phyloP scores from a whole-genome alignment of 2,329 filamentous ascomycete genomes.

The Beauveria asiatica region DNA sequence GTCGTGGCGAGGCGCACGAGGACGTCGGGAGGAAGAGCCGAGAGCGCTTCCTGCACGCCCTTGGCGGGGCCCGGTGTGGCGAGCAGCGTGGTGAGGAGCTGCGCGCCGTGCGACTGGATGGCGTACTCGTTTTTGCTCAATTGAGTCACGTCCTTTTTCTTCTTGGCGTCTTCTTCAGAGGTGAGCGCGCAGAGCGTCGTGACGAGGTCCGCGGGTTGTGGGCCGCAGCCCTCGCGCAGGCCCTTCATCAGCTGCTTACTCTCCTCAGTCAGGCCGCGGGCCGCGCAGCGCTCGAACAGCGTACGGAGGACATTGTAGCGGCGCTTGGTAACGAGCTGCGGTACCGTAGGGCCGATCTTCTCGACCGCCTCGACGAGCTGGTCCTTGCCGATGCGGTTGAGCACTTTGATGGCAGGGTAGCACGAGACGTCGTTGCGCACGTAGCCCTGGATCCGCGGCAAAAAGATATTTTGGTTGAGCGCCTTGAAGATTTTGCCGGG shows the following conservation, averaged over 20 bases:
- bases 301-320: conserved; percentile 73
- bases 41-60: conserved; percentile 65
- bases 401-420: conserved; percentile 74
- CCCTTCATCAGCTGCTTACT: conserved; percentile 39
- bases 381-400: conserved; percentile 79
- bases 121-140: conserved; percentile 48
- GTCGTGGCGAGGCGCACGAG: conserved; percentile 56
- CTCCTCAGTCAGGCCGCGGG: conserved; percentile 52
- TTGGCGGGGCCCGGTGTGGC: conserved; percentile 61
- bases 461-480: conserved; percentile 72
- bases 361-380: conserved; percentile 68
- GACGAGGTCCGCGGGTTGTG: conserved; percentile 37
- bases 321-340: conserved; percentile 63
- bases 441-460: conserved; percentile 68
- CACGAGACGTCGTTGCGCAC: conserved; percentile 84
- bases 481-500: conserved; percentile 88
- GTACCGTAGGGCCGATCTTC: conserved; percentile 64
- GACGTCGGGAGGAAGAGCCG: conserved; percentile 46
- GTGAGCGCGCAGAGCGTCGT: conserved; percentile 41
- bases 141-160: conserved; percentile 28
- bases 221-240: conserved; percentile 39
- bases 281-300: conserved; percentile 72
- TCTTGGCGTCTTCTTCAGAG: conserved; percentile 24
- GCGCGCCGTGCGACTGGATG: conserved; percentile 61
- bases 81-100: conserved; percentile 75